Conservation (phyloP, 345 rosid genomes). For the Triadica sebifera region DNA sequence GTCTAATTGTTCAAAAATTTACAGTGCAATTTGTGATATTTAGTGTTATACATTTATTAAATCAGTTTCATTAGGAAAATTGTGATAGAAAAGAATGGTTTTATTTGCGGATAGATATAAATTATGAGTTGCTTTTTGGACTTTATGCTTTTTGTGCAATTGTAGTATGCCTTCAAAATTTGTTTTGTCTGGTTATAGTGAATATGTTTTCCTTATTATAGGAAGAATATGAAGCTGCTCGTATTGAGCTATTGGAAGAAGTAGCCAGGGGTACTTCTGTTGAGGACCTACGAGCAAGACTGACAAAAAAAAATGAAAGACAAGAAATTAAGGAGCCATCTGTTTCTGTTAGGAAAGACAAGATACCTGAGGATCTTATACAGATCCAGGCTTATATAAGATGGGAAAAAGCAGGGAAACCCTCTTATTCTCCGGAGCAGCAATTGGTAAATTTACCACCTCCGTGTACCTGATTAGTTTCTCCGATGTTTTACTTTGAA, state of each 20-base stretch:
- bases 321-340: conserved; percentile 43
- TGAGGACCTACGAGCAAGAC: conserved; percentile 64
- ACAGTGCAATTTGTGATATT: background rate
- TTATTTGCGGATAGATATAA: background rate
- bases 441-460: conserved; percentile 42
- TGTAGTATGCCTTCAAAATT: background rate
- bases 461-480: background rate
- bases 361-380: conserved; percentile 57
- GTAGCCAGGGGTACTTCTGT: conserved; percentile 69
- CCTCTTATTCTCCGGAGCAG: conserved; percentile 52
- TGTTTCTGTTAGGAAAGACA: conserved; percentile 29
- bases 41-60: background rate
- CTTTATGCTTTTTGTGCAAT: background rate
- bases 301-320: conserved; percentile 50
- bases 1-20: background rate
- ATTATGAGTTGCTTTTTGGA: background rate
- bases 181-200: background rate
- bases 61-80: background rate
- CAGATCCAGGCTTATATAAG: conserved; percentile 63
- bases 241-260: conserved; percentile 80
- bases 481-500: background rate
- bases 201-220: conserved; percentile 22
- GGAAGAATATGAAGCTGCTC: conserved; percentile 96
- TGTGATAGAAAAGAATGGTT: background rate
- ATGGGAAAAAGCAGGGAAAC: conserved; percentile 84